Percentiles rank a stretch among this genome's conserved stretches.
Evolutionary conservation across 2,329 filamentous ascomycete genomes (phyloP).

Genomic region (Drechslera avenae): DNA sequence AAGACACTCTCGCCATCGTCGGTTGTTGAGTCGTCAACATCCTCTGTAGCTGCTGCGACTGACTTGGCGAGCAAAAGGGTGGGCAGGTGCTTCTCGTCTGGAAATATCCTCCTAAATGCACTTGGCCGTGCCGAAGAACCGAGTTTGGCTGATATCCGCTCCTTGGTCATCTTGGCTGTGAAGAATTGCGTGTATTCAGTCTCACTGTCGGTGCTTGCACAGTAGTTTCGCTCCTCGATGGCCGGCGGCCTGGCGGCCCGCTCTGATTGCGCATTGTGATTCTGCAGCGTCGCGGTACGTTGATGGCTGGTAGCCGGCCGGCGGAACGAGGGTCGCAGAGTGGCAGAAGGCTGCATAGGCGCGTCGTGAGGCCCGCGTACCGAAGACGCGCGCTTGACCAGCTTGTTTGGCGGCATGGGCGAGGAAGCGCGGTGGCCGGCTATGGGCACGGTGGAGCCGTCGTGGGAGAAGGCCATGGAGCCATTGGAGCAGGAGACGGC

Average conservation of each 20-base stretch:
- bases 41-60: constrained; percentile 40
- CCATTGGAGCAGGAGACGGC: constrained; percentile 69
- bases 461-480: constrained; percentile 53
- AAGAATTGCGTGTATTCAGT: constrained; percentile 47
- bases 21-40: constrained; percentile 46
- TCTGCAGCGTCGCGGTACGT: constrained; percentile 71
- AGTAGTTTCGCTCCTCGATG: constrained; percentile 23
- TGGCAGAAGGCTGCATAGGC: constrained; percentile 58
- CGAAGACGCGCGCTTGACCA: constrained; percentile 74
- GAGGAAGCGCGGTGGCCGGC: constrained; percentile 51
- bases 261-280: constrained; percentile 49
- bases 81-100: constrained; percentile 52
- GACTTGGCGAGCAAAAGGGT: constrained; percentile 56
- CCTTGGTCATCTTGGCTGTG: constrained; percentile 41
- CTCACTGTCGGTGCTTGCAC: constrained; percentile 32
- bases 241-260: constrained; percentile 34
- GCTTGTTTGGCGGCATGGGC: constrained; percentile 69
- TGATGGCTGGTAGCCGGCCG: constrained; percentile 81
- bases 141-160: constrained; percentile 48
- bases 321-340: constrained; percentile 69
- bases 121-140: constrained; percentile 47
- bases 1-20: constrained; percentile 49
- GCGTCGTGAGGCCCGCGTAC: constrained; percentile 55
- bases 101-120: constrained; percentile 51
- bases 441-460: constrained; percentile 67